These are phyloP conservation scores for Delphinella strobiligena DNA, from an alignment of 2,329 filamentous ascomycete genomes.

Conservation along the genomic window DNA sequence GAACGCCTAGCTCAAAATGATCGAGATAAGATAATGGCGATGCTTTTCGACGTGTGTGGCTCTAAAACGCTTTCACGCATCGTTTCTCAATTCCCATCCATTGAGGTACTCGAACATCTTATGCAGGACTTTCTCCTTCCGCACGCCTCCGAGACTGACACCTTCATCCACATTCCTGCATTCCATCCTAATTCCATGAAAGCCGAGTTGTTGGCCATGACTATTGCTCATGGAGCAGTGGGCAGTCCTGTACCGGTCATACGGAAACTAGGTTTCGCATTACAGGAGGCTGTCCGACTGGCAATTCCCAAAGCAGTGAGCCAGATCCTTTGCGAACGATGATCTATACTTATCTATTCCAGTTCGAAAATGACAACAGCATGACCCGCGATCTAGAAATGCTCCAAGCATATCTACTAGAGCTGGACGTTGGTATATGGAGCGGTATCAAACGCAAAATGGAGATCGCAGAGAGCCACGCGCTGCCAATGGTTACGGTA, in stretches of 20 bases:
- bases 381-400: conserved; percentile 33
- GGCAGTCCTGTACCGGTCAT: conserved; percentile 40
- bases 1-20: conserved; percentile 14
- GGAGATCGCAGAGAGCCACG: conserved; percentile 40
- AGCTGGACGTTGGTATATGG: conserved; percentile 38
- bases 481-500: conserved; percentile 22
- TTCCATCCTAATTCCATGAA: conserved; percentile 40
- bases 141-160: conserved; percentile 39
- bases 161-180: conserved; percentile 46
- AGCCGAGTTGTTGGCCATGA: conserved; percentile 43
- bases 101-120: conserved; percentile 43
- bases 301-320: conserved; percentile 10
- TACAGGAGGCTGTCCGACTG: conserved; percentile 29
- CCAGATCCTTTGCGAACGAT: neutral
- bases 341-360: neutral
- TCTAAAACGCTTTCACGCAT: conserved; percentile 33
- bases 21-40: conserved; percentile 45
- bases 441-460: conserved; percentile 41
- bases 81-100: conserved; percentile 45
- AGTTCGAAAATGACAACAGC: conserved; percentile 31
- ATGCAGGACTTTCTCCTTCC: conserved; percentile 43
- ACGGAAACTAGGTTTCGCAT: conserved; percentile 40
- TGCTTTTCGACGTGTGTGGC: conserved; percentile 45
- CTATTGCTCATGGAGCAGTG: conserved; percentile 42
- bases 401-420: conserved; percentile 32